Evolutionary conservation across 2,329 filamentous ascomycete species (phyloP), one percentile per base, ranked within the genome.

Genomic region (Balansia obtecta): DNA sequence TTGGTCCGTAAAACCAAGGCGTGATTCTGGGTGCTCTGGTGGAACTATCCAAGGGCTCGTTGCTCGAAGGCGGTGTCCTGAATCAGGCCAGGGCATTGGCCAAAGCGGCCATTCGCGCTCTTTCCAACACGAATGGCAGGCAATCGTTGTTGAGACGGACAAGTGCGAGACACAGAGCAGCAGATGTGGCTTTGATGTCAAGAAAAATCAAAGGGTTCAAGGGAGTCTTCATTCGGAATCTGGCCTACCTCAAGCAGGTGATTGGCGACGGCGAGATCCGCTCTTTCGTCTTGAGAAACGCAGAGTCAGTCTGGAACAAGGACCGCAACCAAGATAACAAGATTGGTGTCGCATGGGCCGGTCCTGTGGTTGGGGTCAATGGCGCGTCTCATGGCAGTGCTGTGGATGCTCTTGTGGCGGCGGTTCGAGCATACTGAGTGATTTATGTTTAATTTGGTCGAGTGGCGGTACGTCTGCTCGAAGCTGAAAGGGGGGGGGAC

Each of bases 121-220:
- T 79, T 6, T 60, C 71, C 4, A 70, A 74, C 52, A 51, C 62
- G 0, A 63, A 72, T 50, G 71, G 72, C 16, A 68, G 82, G 20
- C 64, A n/a, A n/a, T n/a, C n/a, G n/a, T 83, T 8, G 52, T 61
- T 11, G 67, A 69, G 57, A 57, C 58, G 2, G 64, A 64, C 51
- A 56, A 61, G 32, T 69, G 66, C 48, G 65, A 68, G 54, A 58
- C 61, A 18, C 51, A 53, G n/a, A 48, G 53, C 13, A 60, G 61
- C 42, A 57, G 65, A 52, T 76, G 71, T 50, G 69, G 67, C 8
- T 61, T 60, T 16, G 75, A 82, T 52, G 75, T 70, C 1, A n/a
- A n/a, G n/a, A n/a, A n/a, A n/a, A n/a, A n/a, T n/a, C n/a, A 72
- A 77, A 33, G 80, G 85, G 58, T 88, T 88, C 73, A 88, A 88